phyloP scores from a whole-genome alignment of 768 basidiomycete species.

The Amanita subjunquillea region DNA sequence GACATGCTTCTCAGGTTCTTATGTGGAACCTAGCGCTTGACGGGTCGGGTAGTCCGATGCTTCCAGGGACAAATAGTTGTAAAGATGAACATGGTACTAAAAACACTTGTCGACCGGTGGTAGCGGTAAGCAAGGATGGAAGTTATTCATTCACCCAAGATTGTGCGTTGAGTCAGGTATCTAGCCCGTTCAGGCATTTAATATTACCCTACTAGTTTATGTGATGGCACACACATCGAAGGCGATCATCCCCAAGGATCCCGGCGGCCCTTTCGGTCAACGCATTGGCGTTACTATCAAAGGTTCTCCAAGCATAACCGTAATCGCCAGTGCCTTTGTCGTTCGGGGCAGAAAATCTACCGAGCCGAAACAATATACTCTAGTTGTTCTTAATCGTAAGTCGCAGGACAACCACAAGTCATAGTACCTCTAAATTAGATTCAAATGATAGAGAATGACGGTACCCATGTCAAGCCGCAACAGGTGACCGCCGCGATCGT shows the following conservation, averaged over 20 bases:
- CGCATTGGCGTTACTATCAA: slow-evolving; percentile 56
- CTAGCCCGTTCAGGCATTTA: not conserved
- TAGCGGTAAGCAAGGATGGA: slow-evolving; percentile 54
- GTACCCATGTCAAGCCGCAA: slow-evolving; percentile 24
- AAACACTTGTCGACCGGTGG: slow-evolving; percentile 44
- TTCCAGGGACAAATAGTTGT: slow-evolving; percentile 57
- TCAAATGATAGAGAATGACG: slow-evolving; percentile 27
- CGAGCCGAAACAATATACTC: slow-evolving; percentile 55
- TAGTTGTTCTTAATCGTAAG: slow-evolving; percentile 67
- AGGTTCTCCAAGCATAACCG: slow-evolving; percentile 26
- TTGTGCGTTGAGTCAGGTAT: not conserved
- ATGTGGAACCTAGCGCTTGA: too few relatives aligned
- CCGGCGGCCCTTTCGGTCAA: slow-evolving; percentile 57
- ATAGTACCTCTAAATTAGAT: not conserved
- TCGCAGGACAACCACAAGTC: not conserved
- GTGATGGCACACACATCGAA: slow-evolving; percentile 68
- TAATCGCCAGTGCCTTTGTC: slow-evolving; percentile 55
- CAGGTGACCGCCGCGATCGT: slow-evolving; percentile 49
- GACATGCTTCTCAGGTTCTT: too few relatives aligned
- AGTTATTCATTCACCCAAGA: slow-evolving; percentile 58
- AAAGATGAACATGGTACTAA: not conserved
- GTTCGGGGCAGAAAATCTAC: slow-evolving; percentile 40
- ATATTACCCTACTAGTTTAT: slow-evolving; percentile 37
- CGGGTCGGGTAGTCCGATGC: slow-evolving; percentile 50
- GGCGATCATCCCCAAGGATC: slow-evolving; percentile 60